Percentiles rank a stretch among this genome's conserved stretches.
These are phyloP conservation scores for Neofusicoccum ribis DNA, from an alignment of 2,329 filamentous ascomycete species.

Conservation along the genomic window DNA sequence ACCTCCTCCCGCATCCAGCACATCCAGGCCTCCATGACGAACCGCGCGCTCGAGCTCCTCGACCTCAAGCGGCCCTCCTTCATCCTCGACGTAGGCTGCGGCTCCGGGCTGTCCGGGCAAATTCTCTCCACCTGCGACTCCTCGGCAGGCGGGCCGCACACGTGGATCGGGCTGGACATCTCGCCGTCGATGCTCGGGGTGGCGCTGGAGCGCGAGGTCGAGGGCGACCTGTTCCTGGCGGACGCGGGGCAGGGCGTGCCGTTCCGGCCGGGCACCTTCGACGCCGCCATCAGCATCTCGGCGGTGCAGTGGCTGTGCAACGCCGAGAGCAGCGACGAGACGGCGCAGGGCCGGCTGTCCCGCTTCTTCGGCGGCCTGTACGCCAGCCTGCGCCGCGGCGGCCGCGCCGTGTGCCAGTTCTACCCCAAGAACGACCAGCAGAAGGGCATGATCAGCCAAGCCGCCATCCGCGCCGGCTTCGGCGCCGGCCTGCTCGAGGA, in stretches of 20 bases:
- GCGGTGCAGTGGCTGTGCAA: constrained; percentile 99
- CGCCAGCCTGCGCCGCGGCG: constrained; percentile 77
- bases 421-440: constrained; percentile 96
- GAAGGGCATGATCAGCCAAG: constrained; percentile 85
- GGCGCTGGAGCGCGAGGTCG: constrained; percentile 85
- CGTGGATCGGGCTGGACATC: constrained; percentile 97
- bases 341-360: constrained; percentile 71
- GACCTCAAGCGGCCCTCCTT: constrained; percentile 76
- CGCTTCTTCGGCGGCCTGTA: constrained; percentile 95
- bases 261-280: constrained; percentile 88
- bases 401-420: constrained; percentile 92
- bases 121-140: constrained; percentile 74
- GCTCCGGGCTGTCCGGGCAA: constrained; percentile 89
- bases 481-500: constrained; percentile 94
- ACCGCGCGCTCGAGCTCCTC: constrained; percentile 88
- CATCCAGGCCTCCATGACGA: constrained; percentile 93
- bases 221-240: constrained; percentile 89
- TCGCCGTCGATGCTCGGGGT: constrained; percentile 95
- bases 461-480: constrained; percentile 91
- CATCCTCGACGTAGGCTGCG: constrained; percentile 95
- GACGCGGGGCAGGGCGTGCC: constrained; percentile 96
- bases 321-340: constrained; percentile 84
- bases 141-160: constrained; percentile 79
- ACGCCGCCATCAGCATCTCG: constrained; percentile 91
- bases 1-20: constrained; percentile 93